Base-by-base conservation (phyloP, 2,329 filamentous ascomycete species). In the Penicillium sp. region DNA sequence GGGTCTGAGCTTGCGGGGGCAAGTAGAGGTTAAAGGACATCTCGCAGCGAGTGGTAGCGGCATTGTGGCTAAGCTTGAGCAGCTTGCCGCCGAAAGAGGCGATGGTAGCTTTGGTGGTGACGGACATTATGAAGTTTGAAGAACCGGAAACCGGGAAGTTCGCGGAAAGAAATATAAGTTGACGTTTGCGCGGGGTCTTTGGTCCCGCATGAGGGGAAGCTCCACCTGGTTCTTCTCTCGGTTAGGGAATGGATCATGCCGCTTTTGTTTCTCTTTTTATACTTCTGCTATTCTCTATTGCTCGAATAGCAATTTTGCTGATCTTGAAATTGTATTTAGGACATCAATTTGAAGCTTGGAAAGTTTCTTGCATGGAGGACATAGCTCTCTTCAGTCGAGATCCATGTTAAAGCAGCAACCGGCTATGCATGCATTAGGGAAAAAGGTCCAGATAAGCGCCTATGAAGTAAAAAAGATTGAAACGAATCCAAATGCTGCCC, bases 21-120 rank as follows among this genome's bases (percentile, higher is more conserved):
- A 99, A 84, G 81, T 90, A 99, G 68, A 99, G 83, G 79, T 96
- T 96, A 71, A 98, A 85, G 73, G 85, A 86, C 93, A 98, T 99
- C 69, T 92, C 87, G 65, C 91, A 96, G 68, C 85, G 86, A 56
- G 91, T 96, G 60, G 86, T 83, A 64, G 83, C 79, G 55, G 93
- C 91, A 72, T 88, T 79, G 84, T 99, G 95, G 68, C 88, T 87
- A 60, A 99, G 90, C 83, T 99, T 98, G 68, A 96, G 85, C 58
- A 99, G 89, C 79, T 92, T 92, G 73, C 95, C 95, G 73, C 93
- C 93, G 74, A 97, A 98, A 75, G 87, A 90, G 81, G 88, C 84
- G 77, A 98, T 96, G 62, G 90, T 91, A 59, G 91, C 89, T 74
- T 90, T 96, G 65, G 90, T 96, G 73, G 90, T 90, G 82, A 98